These are phyloP conservation scores for Phytophthora kernoviae DNA, from an alignment of 352 stramenopile genomes.

Conservation along the genomic window DNA sequence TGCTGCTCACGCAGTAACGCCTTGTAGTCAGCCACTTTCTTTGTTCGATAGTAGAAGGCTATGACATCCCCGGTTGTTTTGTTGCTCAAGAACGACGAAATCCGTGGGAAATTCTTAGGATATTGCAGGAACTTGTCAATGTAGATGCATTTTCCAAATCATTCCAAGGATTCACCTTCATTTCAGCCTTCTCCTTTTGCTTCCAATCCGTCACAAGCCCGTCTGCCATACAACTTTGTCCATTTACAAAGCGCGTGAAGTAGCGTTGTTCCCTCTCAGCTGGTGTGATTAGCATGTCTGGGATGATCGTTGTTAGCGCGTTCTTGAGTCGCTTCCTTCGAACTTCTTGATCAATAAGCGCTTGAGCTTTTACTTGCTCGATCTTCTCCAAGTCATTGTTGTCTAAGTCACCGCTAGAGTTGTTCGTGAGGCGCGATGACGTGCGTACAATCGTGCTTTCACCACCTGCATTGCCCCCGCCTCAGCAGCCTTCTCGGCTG, in stretches of 20 bases:
- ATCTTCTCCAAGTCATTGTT: constrained; percentile 84
- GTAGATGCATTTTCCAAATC: constrained; percentile 99
- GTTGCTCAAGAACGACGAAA: constrained; percentile 93
- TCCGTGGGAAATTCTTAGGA: constrained; percentile 98
- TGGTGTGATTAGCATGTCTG: constrained; percentile 79
- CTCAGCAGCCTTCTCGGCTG: constrained; percentile 40
- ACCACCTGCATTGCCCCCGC: constrained; percentile 6
- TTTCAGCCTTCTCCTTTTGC: constrained; percentile 66
- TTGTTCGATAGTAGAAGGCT: constrained; percentile 98
- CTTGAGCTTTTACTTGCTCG: constrained; percentile 78
- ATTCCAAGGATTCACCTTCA: constrained; percentile 95
- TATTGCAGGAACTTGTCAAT: constrained; percentile 99
- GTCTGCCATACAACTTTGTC: constrained; percentile 70
- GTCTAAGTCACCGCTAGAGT: constrained; percentile 77
- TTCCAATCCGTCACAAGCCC: constrained; percentile 67
- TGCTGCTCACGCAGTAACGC: constrained; percentile 90
- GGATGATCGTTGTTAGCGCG: constrained; percentile 80
- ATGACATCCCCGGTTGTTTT: constrained; percentile 98
- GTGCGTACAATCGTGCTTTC: constrained; percentile 58
- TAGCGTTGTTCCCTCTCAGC: constrained; percentile 57
- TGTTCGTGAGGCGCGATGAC: constrained; percentile 87
- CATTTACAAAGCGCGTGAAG: constrained; percentile 58
- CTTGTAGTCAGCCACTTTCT: constrained; percentile 98
- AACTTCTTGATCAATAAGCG: constrained; percentile 78
- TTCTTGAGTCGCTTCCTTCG: constrained; percentile 86